Base-by-base conservation (phyloP, 2,329 filamentous ascomycete genomes). In the Fusarium fujikuroi region DNA sequence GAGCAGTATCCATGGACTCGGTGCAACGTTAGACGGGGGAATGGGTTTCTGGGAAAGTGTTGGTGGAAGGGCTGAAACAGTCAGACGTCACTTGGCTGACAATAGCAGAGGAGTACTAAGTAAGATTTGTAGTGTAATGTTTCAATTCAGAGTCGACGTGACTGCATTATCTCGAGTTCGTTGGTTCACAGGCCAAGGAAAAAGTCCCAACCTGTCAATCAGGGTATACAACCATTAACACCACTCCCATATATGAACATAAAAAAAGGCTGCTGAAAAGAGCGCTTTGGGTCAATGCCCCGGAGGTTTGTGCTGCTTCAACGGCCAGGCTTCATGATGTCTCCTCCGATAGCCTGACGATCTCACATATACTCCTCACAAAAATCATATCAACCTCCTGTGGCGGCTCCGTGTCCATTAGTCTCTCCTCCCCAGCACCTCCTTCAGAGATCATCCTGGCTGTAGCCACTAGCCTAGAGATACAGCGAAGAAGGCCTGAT, bases 401-500 rank as follows among this genome's bases (percentile, higher is more conserved):
- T 4, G 74, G 70, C 7, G 74, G 70, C 9, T 81, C 80, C 56
- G 75, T 63, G 19, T 81, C 79, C 46, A 81, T 64, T 52, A 80
- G 63, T 23, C 73, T 73, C 23, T 82, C 80, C 34, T 81, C 79
- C 0, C 62, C 72, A 9, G 65, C 56, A 6, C 76, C 79, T 16
- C 75, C 77, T 39, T 80, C 80, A 2, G 80, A 74, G 75, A 82
- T 81, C 60, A 82, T 76, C 65, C 76, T 81, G 18, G 89, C 83
- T 9, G 87, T 89, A 7, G 84, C 81, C 1, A 90, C 84, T 5
- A 90, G 80, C 21, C 85, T 79, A 5, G 82, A 82, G 63, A 90
- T 86, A 76, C 88, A 90, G 47, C 81, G 82, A 47, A 84, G 80
- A 23, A 91, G 80, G 0, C 87, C 88, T 2, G 82, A 78, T 37